Conservation (phyloP, 164 flowering plant species). For the Saururus chinensis region DNA sequence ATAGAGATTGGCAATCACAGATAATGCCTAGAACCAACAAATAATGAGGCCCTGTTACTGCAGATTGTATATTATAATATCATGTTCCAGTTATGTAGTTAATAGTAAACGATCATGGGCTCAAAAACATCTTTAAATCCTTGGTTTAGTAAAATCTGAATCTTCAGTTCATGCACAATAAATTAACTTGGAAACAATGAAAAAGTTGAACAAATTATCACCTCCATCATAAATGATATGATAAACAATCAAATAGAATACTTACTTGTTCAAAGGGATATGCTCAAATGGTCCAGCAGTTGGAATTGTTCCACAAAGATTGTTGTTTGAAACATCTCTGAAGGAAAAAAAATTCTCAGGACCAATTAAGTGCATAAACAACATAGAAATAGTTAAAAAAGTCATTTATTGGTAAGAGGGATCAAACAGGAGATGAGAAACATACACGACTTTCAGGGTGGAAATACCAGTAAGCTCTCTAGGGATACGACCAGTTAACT, state of each 20-base stretch:
- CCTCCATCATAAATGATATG: background rate
- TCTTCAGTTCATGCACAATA: too few species aligned
- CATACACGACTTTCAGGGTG: conserved; percentile 87
- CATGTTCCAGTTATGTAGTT: too few species aligned
- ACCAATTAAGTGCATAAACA: background rate
- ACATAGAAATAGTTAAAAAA: background rate
- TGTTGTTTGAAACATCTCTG: conserved; percentile 84
- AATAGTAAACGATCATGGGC: too few species aligned
- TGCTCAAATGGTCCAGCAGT: conserved; percentile 38
- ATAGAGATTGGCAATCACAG: too few species aligned
- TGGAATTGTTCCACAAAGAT: conserved; percentile 85
- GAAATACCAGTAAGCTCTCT: conserved; percentile 41
- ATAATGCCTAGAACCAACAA: too few species aligned
- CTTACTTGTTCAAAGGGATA: background rate
- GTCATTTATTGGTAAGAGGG: background rate
- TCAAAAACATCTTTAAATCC: too few species aligned
- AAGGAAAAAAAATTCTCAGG: background rate
- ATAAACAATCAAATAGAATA: background rate
- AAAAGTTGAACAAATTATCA: background rate
- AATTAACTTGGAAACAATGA: too few species aligned
- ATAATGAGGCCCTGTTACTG: too few species aligned
- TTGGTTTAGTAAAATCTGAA: too few species aligned
- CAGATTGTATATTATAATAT: too few species aligned
- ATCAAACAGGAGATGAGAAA: conserved; percentile 2
- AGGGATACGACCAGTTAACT: conserved; percentile 62